Percentiles rank a stretch among this genome's conserved stretches.
phyloP scores from a whole-genome alignment of 2,329 filamentous ascomycete genomes.

The Hypoxylon sp. region DNA sequence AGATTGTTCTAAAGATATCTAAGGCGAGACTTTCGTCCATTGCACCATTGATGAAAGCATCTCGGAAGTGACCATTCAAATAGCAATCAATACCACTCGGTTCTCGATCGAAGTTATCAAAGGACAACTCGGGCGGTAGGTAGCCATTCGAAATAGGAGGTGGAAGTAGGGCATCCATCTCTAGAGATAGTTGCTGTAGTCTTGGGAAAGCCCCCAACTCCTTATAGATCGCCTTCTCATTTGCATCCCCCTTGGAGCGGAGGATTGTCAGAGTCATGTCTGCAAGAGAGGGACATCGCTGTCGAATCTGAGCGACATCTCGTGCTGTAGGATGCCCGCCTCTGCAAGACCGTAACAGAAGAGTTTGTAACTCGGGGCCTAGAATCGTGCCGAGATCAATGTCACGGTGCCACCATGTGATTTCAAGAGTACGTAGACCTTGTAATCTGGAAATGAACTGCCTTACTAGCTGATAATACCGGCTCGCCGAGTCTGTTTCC shows the following conservation, averaged over 20 bases:
- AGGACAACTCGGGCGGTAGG: not conserved
- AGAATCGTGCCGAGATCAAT: not conserved
- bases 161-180: constrained; percentile 3
- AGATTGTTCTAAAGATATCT: constrained; percentile 15
- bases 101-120: constrained; percentile 7
- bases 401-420: not conserved
- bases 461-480: not conserved
- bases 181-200: constrained; percentile 8
- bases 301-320: constrained; percentile 14
- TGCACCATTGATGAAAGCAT: constrained; percentile 12
- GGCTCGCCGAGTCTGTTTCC: not conserved
- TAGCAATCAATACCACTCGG: not conserved
- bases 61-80: constrained; percentile 11
- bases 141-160: not conserved
- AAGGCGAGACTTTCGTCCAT: constrained; percentile 14
- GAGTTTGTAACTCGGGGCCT: constrained; percentile 2
- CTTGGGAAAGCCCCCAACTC: constrained; percentile 20
- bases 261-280: constrained; percentile 1
- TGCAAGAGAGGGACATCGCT: constrained; percentile 10
- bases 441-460: constrained; percentile 6
- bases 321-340: not conserved
- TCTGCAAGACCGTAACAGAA: not conserved
- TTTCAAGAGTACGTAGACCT: constrained; percentile 6
- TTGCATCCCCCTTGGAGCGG: constrained; percentile 12
- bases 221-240: constrained; percentile 8